Evolutionary conservation across 108 stramenopile genomes (phyloP), one percentile per base, ranked within the genome.

Genomic region (Skeletonema costatum): DNA sequence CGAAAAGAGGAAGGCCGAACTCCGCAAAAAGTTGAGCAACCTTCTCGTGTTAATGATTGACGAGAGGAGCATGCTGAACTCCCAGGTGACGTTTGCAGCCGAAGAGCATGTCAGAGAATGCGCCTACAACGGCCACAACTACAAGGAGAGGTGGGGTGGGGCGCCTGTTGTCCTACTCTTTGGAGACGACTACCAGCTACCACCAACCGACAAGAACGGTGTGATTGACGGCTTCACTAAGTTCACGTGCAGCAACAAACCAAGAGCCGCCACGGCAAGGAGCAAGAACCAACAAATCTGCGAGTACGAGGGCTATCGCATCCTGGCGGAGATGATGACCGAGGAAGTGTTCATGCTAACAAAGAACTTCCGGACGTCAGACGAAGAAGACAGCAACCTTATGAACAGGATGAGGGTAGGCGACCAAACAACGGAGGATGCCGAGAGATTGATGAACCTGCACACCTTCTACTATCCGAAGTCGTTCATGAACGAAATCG

Each of bases 171-270:
- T 70, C 0, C 53, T 70, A 1, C 13, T 70, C 5, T 70, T 59
- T 39, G 56, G 70, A 6, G 70, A 70, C 14, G 53, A 70, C 36
- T 70, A 59, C 14, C 70, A 70, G 35, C 32, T 70, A 5, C 32
- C 16, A 5, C 70, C 56, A 7, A 33, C 50, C 0, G 36, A 58
- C 6, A 50, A 33, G 9, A 19, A 16, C 8, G 70, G 70, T 3
- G 70, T 32, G 16, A 70, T 70, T 2, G 32, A 70, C 3, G 70
- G 70, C 3, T 70, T 51, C 16, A 9, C 53, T 0, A 70, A 31
- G 14, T 32, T 13, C 6, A 36, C 6, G 25, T 25, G 25, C 25
- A 25, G 25, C 32, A 33, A 61, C 30, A 61, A 16, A 33, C 7
- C 60, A 61, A 16, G 1, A 5, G 2, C 10, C 60, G 19, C 25